phyloP scores from a whole-genome alignment of 2,329 filamentous ascomycete genomes.

The Penicillium sp. region DNA sequence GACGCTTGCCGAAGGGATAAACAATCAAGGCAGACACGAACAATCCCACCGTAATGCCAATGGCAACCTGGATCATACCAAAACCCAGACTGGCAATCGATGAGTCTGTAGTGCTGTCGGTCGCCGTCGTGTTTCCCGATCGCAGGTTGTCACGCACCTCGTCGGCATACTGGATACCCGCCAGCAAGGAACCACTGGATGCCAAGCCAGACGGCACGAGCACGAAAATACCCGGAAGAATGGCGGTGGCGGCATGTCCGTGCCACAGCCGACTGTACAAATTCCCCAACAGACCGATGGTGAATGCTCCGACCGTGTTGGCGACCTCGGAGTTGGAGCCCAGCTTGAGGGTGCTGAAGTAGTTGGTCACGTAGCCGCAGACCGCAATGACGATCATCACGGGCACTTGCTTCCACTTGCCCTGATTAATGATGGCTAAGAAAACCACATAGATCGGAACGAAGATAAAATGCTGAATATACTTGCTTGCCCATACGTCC shows the following conservation, averaged over 20 bases:
- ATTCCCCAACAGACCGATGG: conserved; percentile 72
- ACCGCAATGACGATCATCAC: conserved; percentile 69
- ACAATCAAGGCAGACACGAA: conserved; percentile 43
- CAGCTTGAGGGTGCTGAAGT: conserved; percentile 62
- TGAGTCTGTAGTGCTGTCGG: conserved; percentile 24
- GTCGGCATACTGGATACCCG: conserved; percentile 50
- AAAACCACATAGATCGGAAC: conserved; percentile 70
- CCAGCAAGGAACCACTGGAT: conserved; percentile 50
- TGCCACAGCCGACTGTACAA: conserved; percentile 65
- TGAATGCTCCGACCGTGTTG: conserved; percentile 68
- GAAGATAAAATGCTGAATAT: conserved; percentile 52
- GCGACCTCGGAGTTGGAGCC: conserved; percentile 63
- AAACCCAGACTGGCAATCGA: conserved; percentile 43
- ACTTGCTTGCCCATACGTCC: too few species aligned
- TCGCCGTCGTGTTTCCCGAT: too few species aligned
- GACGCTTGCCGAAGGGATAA: conserved; percentile 43
- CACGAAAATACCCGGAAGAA: conserved; percentile 79
- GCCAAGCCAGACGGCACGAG: conserved; percentile 56
- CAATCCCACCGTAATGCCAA: conserved; percentile 43
- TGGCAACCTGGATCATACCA: conserved; percentile 44
- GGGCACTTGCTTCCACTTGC: conserved; percentile 69
- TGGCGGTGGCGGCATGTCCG: conserved; percentile 73
- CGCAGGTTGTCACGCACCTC: conserved; percentile 40
- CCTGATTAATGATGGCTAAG: conserved; percentile 71
- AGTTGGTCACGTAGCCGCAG: conserved; percentile 68